These are phyloP conservation scores for Stachybotrys echinatus DNA, from an alignment of 2,329 filamentous ascomycete species.

Conservation along the genomic window DNA sequence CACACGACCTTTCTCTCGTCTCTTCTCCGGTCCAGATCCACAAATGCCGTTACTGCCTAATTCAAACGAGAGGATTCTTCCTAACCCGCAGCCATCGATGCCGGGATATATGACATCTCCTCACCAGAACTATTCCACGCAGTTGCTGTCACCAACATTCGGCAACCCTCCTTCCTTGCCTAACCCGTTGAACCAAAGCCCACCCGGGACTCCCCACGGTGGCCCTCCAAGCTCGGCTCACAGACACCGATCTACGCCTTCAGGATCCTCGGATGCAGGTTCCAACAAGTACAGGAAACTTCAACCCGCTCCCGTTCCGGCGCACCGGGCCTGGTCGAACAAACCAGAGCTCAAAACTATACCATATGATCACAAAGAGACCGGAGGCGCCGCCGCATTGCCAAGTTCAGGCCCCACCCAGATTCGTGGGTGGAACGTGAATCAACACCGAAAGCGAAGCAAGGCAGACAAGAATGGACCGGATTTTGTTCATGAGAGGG, in stretches of 20 bases:
- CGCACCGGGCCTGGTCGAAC: constrained; percentile 40
- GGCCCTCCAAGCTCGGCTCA: constrained; percentile 22
- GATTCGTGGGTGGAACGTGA: constrained; percentile 52
- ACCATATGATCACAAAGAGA: constrained; percentile 56
- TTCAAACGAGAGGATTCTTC: constrained; percentile 25
- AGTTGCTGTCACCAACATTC: constrained; percentile 32
- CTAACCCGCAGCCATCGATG: constrained; percentile 24
- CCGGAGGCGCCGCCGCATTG: constrained; percentile 47
- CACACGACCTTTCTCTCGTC: constrained; percentile 22
- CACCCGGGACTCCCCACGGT: constrained; percentile 26
- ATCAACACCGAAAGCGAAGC: constrained; percentile 31
- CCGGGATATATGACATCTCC: constrained; percentile 28
- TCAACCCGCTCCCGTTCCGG: constrained; percentile 50
- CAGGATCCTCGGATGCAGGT: constrained; percentile 30
- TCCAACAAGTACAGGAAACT: constrained; percentile 50
- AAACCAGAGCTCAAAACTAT: constrained; percentile 54
- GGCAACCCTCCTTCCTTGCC: constrained; percentile 21
- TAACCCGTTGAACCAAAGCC: constrained; percentile 26
- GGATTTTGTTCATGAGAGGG: constrained; percentile 26
- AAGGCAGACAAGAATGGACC: constrained; percentile 26
- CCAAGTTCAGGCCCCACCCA: constrained; percentile 50
- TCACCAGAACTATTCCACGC: constrained; percentile 22
- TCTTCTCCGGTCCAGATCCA: constrained; percentile 23
- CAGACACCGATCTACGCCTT: constrained; percentile 30
- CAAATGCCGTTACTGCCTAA: constrained; percentile 23